These are phyloP conservation scores for Sarocladiaceae sp. DNA, from an alignment of 2,329 filamentous ascomycete genomes.

Conservation along the genomic window DNA sequence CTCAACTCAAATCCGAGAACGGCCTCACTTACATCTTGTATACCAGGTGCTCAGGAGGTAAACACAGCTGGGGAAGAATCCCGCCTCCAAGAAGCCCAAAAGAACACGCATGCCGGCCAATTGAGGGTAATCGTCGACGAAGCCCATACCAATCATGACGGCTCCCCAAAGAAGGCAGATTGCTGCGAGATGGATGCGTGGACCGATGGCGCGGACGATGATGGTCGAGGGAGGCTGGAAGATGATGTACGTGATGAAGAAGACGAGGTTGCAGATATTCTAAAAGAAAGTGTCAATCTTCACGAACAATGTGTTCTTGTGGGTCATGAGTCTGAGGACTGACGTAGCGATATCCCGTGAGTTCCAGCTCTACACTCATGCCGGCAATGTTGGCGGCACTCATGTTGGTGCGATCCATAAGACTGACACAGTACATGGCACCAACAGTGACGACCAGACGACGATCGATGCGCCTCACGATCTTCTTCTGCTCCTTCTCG, in stretches of 20 bases:
- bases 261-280: conserved; percentile 66
- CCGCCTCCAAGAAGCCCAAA: conserved; percentile 28
- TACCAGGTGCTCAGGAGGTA: conserved; percentile 61
- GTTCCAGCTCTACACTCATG: conserved; percentile 43
- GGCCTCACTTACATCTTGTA: conserved; percentile 57
- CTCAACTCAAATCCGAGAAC: too few relatives aligned
- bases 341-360: conserved; percentile 43
- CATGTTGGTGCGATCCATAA: conserved; percentile 79
- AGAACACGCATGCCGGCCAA: conserved; percentile 54
- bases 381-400: conserved; percentile 69
- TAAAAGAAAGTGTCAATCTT: conserved; percentile 17
- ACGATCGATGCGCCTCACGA: conserved; percentile 66
- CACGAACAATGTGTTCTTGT: too few relatives aligned
- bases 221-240: conserved; percentile 71
- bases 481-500: conserved; percentile 58
- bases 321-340: conserved; percentile 15
- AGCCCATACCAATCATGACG: conserved; percentile 63
- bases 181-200: conserved; percentile 48
- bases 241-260: conserved; percentile 69
- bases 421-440: conserved; percentile 66
- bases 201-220: conserved; percentile 62
- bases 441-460: conserved; percentile 60
- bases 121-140: conserved; percentile 46
- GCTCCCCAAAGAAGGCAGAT: conserved; percentile 57
- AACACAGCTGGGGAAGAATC: conserved; percentile 13